Conservation (phyloP, 2,329 filamentous ascomycete species). For the Sporothrix pallida region DNA sequence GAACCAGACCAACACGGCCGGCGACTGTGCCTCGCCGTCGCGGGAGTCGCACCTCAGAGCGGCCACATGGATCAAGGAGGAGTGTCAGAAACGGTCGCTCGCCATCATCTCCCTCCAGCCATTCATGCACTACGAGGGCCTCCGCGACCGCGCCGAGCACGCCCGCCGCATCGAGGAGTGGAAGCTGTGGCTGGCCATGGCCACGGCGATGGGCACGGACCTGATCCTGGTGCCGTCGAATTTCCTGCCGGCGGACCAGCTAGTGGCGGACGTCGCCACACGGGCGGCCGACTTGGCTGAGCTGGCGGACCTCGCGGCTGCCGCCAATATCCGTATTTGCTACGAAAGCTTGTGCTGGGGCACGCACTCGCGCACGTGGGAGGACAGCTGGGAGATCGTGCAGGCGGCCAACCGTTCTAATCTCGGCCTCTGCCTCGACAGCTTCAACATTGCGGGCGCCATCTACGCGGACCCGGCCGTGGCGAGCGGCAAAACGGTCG, state of each 20-base stretch:
- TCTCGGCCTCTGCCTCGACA: conserved; percentile 68
- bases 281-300: conserved; percentile 60
- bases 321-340: conserved; percentile 58
- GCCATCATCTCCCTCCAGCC: conserved; percentile 63
- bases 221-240: conserved; percentile 66
- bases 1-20: not conserved
- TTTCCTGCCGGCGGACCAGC: conserved; percentile 52
- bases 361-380: conserved; percentile 65
- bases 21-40: not conserved
- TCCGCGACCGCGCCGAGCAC: conserved; percentile 59
- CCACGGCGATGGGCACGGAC: conserved; percentile 61
- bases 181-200: conserved; percentile 63
- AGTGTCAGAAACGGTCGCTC: conserved; percentile 54
- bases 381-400: conserved; percentile 62
- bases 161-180: conserved; percentile 59
- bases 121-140: conserved; percentile 68
- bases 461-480: conserved; percentile 63
- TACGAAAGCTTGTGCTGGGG: conserved; percentile 68
- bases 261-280: conserved; percentile 49
- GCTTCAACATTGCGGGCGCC: conserved; percentile 65
- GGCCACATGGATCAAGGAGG: conserved; percentile 51
- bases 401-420: conserved; percentile 60
- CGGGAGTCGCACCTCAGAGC: conserved; percentile 47
- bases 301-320: conserved; percentile 61
- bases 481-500: conserved; percentile 49